Conservation (phyloP, 768 basidiomycete genomes). For the Xanthoconium stramineum region DNA sequence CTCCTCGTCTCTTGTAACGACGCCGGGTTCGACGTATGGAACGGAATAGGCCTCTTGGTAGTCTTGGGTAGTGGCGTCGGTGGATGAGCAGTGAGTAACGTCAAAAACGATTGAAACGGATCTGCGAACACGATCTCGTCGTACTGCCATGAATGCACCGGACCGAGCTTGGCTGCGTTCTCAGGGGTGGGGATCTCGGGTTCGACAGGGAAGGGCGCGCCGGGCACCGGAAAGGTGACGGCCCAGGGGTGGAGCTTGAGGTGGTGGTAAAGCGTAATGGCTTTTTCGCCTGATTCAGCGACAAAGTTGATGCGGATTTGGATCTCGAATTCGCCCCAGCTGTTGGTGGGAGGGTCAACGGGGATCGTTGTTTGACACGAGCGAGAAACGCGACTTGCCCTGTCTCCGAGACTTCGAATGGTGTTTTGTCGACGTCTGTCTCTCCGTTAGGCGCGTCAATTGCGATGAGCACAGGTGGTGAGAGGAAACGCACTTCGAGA, state of each 20-base stretch:
- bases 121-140: constrained; percentile 97
- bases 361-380: background rate
- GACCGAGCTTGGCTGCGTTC: constrained; percentile 61
- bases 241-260: constrained; percentile 95
- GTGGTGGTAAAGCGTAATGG: constrained; percentile 84
- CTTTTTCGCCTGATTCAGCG: constrained; percentile 87
- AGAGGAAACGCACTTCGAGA: constrained; percentile 65
- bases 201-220: constrained; percentile 37
- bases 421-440: constrained; percentile 85
- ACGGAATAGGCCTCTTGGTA: constrained; percentile 61
- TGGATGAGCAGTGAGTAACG: constrained; percentile 73
- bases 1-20: constrained; percentile 64
- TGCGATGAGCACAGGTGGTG: background rate
- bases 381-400: constrained; percentile 48
- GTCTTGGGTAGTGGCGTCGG: constrained; percentile 75
- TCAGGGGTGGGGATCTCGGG: constrained; percentile 68
- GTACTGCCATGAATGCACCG: constrained; percentile 97
- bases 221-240: constrained; percentile 28
- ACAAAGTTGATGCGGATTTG: constrained; percentile 89
- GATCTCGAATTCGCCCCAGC: constrained; percentile 99
- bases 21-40: constrained; percentile 58
- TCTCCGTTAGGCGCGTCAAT: background rate
- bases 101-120: constrained; percentile 84
- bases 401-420: constrained; percentile 94
- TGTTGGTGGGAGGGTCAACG: constrained; percentile 23